A percentile compares a stretch with the other conserved stretches of the same genome.
phyloP scores from a whole-genome alignment of 768 basidiomycete species.

The Panellus pusillus region DNA sequence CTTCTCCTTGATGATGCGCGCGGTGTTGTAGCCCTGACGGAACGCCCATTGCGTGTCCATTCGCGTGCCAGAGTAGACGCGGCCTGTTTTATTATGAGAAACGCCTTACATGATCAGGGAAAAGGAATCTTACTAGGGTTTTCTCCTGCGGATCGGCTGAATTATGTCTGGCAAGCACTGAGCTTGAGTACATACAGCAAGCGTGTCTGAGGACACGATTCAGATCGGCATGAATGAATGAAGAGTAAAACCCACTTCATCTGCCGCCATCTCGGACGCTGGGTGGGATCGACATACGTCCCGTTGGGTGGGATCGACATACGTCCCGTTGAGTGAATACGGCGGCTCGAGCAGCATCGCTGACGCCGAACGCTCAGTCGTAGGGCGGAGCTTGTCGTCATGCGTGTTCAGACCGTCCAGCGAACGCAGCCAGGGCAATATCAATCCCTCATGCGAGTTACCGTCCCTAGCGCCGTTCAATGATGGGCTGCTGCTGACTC shows the following conservation, averaged over 20 bases:
- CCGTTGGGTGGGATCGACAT: constrained; percentile 50
- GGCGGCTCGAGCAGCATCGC: constrained; percentile 77
- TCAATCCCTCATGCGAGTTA: constrained; percentile 42
- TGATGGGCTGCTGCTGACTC: constrained; percentile 17
- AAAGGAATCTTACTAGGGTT: neutral
- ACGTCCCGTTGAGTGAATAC: too few relatives aligned
- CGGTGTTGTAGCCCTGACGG: constrained; percentile 70
- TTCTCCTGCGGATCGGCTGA: too few relatives aligned
- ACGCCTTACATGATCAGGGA: neutral
- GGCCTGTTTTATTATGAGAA: constrained; percentile 24
- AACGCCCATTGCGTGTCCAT: constrained; percentile 71
- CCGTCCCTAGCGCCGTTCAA: constrained; percentile 40
- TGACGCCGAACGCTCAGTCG: constrained; percentile 63
- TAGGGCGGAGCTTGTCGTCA: constrained; percentile 70
- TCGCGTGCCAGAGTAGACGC: constrained; percentile 45
- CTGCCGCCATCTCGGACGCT: constrained; percentile 60
- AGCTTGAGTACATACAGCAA: constrained; percentile 57
- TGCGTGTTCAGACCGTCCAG: constrained; percentile 70
- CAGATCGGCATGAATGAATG: constrained; percentile 24
- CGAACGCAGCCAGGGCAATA: constrained; percentile 60
- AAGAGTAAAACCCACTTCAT: constrained; percentile 62
- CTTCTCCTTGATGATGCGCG: constrained; percentile 57
- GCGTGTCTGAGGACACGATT: constrained; percentile 50
- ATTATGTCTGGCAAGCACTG: too few relatives aligned
- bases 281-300: constrained; percentile 28